A percentile compares a stretch with the other conserved stretches of the same genome.
These are phyloP conservation scores for Arxiozyma slooffiae DNA, from an alignment of 1,139 yeast genomes.

Conservation along the genomic window DNA sequence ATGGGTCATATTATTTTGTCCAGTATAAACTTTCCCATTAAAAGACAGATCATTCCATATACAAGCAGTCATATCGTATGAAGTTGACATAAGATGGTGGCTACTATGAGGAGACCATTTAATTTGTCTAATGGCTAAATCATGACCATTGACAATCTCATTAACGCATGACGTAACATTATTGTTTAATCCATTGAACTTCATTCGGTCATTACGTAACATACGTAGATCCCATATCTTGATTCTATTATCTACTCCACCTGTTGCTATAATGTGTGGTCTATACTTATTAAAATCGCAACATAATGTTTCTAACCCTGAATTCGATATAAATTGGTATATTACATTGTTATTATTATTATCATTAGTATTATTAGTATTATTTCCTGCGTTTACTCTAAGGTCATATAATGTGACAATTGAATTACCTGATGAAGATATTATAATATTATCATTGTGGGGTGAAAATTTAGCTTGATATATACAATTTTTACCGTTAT, in stretches of 20 bases:
- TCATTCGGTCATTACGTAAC: slow-evolving; percentile 30
- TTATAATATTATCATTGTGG: slow-evolving; percentile 60
- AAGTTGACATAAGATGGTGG: slow-evolving; percentile 59
- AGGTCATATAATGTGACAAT: slow-evolving; percentile 76
- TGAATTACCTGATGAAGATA: slow-evolving; percentile 75
- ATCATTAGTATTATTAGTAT: no score
- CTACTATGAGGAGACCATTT: slow-evolving; percentile 85
- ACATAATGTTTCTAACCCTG: slow-evolving; percentile 53
- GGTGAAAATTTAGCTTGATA: slow-evolving; percentile 79
- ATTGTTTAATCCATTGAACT: not conserved
- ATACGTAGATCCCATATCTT: slow-evolving; percentile 83
- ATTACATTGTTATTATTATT: slow-evolving; percentile 11
- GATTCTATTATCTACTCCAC: slow-evolving; percentile 79
- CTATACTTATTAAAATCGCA: slow-evolving; percentile 90
- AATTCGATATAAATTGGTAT: slow-evolving; percentile 36
- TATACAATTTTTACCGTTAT: slow-evolving; percentile 41
- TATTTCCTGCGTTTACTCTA: slow-evolving; percentile 49
- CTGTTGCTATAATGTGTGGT: slow-evolving; percentile 68
- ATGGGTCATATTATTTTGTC: slow-evolving; percentile 34
- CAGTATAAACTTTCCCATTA: slow-evolving; percentile 37
- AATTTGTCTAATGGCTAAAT: slow-evolving; percentile 73
- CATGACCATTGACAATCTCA: slow-evolving; percentile 70
- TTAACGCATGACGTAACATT: slow-evolving; percentile 39
- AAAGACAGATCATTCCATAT: slow-evolving; percentile 72
- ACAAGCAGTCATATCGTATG: slow-evolving; percentile 87